Base-by-base conservation (phyloP, 2,329 filamentous ascomycete genomes). In the Colletotrichum somersetense region DNA sequence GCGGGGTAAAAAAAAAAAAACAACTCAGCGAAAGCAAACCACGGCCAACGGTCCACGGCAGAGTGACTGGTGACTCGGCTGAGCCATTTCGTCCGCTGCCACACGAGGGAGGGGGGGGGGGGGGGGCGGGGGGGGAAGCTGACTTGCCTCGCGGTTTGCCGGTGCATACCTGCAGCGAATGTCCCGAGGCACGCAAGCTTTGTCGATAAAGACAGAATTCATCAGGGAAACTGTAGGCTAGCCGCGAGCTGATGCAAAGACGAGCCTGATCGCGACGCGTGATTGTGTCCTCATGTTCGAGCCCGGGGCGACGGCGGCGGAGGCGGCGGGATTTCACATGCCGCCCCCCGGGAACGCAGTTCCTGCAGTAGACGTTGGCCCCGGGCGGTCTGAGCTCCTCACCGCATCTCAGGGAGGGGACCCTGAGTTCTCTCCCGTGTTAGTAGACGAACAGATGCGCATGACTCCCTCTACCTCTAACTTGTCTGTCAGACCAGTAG, bases 341-440 rank as follows among this genome's bases (percentile, higher is more conserved):
- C 52, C 57, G 46, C 26, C 26, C 26, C 23, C 4, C 40, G 38
- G 56, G 57, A 23, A 44, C 18, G 58, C 59, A 72, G 69, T 72
- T 69, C 69, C 69, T 72, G 69, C 69, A 72, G 69, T 69, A 72
- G 66, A 30, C 44, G 35, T 42, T 14, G 66, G 46, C 44, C n/a
- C 53, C 62, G 50, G 38, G 55, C 53, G 40, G 53, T 58, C 52
- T 53, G 35, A 48, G 40, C 57, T 42, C 55, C 52, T 72, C 69
- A 72, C 69, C 69, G 66, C 66, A 69, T 72, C 61, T 69, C 69
- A 58, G 68, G 26, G 26, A 26, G 58, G 68, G 66, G 66, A 23
- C 59, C 66, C 59, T 72, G 69, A 69, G 38, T 26, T 64, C 38
- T 72, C 30, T 64, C 44, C 40, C 66, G 55, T 50, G 40, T 10